Evolutionary conservation across 2,329 filamentous ascomycete genomes (phyloP), one percentile per base, ranked within the genome.

Genomic region (Fusarium buharicum): DNA sequence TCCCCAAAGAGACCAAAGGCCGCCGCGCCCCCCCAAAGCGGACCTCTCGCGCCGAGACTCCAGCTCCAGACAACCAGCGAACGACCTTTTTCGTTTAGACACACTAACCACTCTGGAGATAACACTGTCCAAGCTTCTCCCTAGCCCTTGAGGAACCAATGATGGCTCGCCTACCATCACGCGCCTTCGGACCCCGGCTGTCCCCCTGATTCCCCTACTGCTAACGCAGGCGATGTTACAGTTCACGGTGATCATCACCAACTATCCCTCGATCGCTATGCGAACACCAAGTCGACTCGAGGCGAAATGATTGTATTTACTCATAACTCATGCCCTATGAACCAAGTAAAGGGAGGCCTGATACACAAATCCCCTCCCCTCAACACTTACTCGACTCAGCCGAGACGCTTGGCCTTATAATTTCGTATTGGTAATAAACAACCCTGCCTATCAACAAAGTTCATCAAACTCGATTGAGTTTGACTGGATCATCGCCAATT

Each of bases 401-500:
- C n/a, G 10, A 12, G 17, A 37, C 31, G 28, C 16, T 33, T 22
- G 33, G 9, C 27, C 12, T 10, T 18, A 28, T 41, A 11, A 36
- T 9, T 11, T 27, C 28, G 24, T 33, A 17, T 34, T 16, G 13
- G 9, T 39, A 3, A 22, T n/a, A n/a, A 50, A 31, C 18, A 27
- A 14, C 45, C 52, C 52, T 55, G 14, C 11, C 18, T 55, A 49
- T 37, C 54, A 38, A 49, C 41, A 55, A 43, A 55, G 41, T 60
- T 59, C 48, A 60, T 36, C 37, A 37, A 59, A 59, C 30, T 34
- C 56, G 55, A 59, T 59, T 60, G 49, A 60, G 56, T 59, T 59
- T 55, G n/a, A n/a, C 18, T 33, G 34, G 41, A 59, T 55, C 48
- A 33, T 34, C 49, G 24, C 9, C 14, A 14, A 22, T 36, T 48